Percentiles rank a stretch among this genome's conserved stretches.
Evolutionary conservation across 257 asterid species (phyloP).

Genomic region (Cordia subcordata): DNA sequence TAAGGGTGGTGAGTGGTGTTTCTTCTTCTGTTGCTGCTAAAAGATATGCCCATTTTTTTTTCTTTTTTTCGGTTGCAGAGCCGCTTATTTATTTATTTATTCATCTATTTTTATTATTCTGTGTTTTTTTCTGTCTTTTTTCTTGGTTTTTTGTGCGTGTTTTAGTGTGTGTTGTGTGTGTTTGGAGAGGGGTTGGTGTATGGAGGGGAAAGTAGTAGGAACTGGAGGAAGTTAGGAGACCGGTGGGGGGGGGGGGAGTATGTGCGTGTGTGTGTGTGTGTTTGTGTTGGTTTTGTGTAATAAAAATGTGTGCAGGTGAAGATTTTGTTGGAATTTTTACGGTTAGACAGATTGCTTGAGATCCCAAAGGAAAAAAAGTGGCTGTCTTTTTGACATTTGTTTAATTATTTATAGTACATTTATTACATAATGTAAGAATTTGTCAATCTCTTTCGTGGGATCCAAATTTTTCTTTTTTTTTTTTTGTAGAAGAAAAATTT

Average conservation of each 20-base stretch:
- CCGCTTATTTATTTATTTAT: too few relatives aligned
- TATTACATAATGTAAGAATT: too few relatives aligned
- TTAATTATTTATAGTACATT: slow-evolving; percentile 1
- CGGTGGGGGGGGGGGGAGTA: not conserved
- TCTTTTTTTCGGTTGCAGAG: not conserved
- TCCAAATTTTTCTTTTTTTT: too few relatives aligned
- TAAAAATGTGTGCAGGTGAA: not conserved
- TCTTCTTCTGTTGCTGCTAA: slow-evolving; percentile 43
- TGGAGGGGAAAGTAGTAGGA: not conserved
- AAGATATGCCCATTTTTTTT: slow-evolving; percentile 45
- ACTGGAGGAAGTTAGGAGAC: not conserved
- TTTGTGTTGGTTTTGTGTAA: not conserved
- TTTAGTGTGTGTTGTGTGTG: too few relatives aligned
- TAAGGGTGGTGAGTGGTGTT: slow-evolving; percentile 23
- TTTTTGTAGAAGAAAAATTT: too few relatives aligned
- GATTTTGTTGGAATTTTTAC: not conserved
- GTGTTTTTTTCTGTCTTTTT: too few relatives aligned
- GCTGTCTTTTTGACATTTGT: not conserved
- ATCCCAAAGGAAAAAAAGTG: not conserved
- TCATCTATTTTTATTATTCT: too few relatives aligned
- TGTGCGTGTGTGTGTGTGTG: too few relatives aligned
- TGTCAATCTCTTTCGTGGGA: too few relatives aligned
- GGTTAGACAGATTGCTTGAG: not conserved
- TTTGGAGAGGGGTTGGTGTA: not conserved
- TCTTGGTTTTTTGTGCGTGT: too few relatives aligned